Evolutionary conservation across 257 asterid genomes (phyloP).

Genomic region (Osmanthus fragrans): DNA sequence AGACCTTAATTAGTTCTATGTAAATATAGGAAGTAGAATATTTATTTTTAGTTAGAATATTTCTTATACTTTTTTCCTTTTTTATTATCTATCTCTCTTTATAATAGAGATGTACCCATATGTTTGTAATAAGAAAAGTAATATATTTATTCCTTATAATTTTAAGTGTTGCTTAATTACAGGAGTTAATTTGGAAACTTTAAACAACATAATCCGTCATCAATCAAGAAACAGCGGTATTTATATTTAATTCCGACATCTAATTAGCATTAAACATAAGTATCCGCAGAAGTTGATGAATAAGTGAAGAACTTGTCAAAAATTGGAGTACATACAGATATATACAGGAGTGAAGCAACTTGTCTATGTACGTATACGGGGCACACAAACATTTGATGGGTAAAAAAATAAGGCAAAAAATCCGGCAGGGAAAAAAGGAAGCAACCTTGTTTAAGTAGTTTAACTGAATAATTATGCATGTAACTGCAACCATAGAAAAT

Average conservation of each 20-base stretch:
- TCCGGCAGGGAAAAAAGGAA: background rate
- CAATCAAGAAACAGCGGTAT: background rate
- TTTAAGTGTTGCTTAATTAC: no score
- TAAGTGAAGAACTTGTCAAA: background rate
- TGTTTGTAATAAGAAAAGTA: no score
- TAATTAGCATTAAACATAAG: background rate
- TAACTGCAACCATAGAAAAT: constrained; percentile 66
- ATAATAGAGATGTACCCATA: no score
- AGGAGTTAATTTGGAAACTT: background rate
- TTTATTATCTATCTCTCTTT: no score
- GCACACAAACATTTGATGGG: background rate
- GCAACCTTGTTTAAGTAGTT: constrained; percentile 83
- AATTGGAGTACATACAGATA: background rate
- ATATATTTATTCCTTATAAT: no score
- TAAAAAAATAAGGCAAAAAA: background rate
- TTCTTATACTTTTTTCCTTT: no score
- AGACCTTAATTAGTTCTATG: no score
- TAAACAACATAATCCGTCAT: background rate
- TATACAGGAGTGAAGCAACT: background rate
- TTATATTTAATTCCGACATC: background rate
- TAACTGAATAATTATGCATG: constrained; percentile 66
- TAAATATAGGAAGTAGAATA: no score
- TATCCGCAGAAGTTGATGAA: background rate
- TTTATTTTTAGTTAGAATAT: no score
- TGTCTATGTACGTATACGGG: background rate